A percentile compares a stretch with the other conserved stretches of the same genome.
These are phyloP conservation scores for Malassezia caprae DNA, from an alignment of 1,284 basidiomycete species.

Conservation along the genomic window DNA sequence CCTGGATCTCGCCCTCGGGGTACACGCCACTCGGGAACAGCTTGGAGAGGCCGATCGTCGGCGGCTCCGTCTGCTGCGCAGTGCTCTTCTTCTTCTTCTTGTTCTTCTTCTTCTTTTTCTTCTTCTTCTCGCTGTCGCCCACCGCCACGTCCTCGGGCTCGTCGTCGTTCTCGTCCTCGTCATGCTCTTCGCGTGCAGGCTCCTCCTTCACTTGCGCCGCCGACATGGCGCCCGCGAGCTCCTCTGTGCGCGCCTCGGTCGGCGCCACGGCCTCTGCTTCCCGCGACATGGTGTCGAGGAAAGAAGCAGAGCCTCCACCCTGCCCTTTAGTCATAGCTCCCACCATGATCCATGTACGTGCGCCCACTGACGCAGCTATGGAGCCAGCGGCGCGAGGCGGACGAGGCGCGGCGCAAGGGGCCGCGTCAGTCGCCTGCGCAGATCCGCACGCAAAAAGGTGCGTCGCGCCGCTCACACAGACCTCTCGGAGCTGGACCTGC, in stretches of 20 bases:
- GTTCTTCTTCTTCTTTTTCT: slow-evolving; percentile 37
- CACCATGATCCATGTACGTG: slow-evolving; percentile 22
- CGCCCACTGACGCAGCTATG: slow-evolving; percentile 27
- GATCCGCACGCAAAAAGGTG: slow-evolving; percentile 96
- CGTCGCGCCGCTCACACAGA: slow-evolving; percentile 55
- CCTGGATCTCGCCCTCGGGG: slow-evolving; percentile 82
- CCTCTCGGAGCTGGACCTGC: slow-evolving; percentile 89
- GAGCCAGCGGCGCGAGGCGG: slow-evolving; percentile 46
- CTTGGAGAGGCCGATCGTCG: slow-evolving; percentile 78
- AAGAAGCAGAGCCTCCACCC: not conserved
- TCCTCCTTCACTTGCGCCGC: slow-evolving; percentile 6
- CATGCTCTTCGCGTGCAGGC: slow-evolving; percentile 19
- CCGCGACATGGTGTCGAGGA: slow-evolving; percentile 5
- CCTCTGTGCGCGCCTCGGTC: not conserved
- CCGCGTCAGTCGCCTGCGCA: slow-evolving; percentile 88
- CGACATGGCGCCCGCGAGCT: not conserved
- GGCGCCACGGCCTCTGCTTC: not conserved
- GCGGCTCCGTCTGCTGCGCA: slow-evolving; percentile 70
- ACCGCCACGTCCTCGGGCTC: slow-evolving; percentile 24
- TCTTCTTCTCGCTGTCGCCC: slow-evolving; percentile 52
- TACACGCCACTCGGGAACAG: slow-evolving; percentile 76
- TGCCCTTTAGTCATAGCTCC: slow-evolving; percentile 9
- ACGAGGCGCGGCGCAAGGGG: slow-evolving; percentile 36
- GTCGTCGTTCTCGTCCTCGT: slow-evolving; percentile 29
- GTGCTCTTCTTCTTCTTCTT: slow-evolving; percentile 28